Conservation (phyloP, 805 yeast species). For the Cyberlindnera suaveolens region DNA sequence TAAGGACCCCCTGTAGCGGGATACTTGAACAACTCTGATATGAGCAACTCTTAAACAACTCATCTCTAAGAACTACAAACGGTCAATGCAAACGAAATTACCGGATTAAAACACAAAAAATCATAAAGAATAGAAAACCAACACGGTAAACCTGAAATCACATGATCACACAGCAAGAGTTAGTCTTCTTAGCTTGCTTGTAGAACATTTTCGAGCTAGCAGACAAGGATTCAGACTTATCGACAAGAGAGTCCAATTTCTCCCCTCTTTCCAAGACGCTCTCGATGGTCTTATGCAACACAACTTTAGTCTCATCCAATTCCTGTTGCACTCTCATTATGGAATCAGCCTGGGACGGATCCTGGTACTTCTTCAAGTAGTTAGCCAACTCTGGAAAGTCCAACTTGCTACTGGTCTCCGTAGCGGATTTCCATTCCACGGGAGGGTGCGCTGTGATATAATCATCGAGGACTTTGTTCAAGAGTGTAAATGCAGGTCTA, state of each 20-base stretch:
- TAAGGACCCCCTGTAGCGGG: too few relatives aligned
- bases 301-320: slow-evolving; percentile 94
- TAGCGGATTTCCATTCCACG: slow-evolving; percentile 53
- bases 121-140: not conserved
- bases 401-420: slow-evolving; percentile 40
- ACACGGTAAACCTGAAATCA: slow-evolving; percentile 24
- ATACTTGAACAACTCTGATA: too few relatives aligned
- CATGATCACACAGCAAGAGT: slow-evolving; percentile 80
- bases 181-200: slow-evolving; percentile 93
- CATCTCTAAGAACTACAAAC: too few relatives aligned
- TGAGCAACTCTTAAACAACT: too few relatives aligned
- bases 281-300: slow-evolving; percentile 92
- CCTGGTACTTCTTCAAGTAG: slow-evolving; percentile 83
- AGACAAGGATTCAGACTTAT: slow-evolving; percentile 89
- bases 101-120: not conserved
- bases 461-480: slow-evolving; percentile 88
- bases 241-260: slow-evolving; percentile 87
- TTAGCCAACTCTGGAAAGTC: slow-evolving; percentile 55
- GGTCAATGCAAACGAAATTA: not conserved
- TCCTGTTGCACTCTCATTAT: slow-evolving; percentile 97
- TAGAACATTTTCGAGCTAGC: slow-evolving; percentile 89
- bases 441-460: slow-evolving; percentile 79
- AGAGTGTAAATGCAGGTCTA: slow-evolving; percentile 89
- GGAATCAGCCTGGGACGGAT: slow-evolving; percentile 95
- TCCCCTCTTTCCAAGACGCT: slow-evolving; percentile 94